These are phyloP conservation scores for Cladochytrium tenue DNA, from an alignment of 371 early-diverging fungal genomes.

Conservation along the genomic window DNA sequence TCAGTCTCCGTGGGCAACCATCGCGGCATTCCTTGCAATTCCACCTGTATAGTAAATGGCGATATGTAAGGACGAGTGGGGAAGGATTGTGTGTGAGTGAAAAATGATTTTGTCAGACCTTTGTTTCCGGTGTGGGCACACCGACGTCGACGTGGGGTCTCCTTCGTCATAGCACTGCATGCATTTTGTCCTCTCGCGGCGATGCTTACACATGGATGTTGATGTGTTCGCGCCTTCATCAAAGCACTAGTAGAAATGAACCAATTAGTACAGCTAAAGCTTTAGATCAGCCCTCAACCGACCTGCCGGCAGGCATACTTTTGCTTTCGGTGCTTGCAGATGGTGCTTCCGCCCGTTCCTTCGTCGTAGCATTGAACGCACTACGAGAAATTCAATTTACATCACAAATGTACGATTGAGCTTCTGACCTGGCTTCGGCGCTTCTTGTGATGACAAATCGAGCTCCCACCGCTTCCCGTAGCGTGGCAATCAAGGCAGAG, in stretches of 20 bases:
- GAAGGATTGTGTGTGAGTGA: neutral
- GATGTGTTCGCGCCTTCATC: neutral
- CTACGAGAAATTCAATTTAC: slow-evolving; percentile 2
- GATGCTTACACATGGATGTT: neutral
- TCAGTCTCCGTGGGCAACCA: neutral
- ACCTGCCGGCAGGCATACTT: slow-evolving; percentile 14
- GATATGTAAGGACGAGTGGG: neutral
- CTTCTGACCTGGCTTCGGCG: slow-evolving; percentile 11
- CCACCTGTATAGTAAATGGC: neutral
- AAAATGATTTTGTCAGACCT: neutral
- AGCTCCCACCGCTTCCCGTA: slow-evolving; percentile 5
- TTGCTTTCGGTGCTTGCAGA: slow-evolving; percentile 21
- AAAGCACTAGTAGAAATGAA: neutral
- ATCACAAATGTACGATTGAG: neutral
- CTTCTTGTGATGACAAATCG: slow-evolving; percentile 15
- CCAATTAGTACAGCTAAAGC: neutral
- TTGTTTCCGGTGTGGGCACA: neutral
- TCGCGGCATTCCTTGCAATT: neutral
- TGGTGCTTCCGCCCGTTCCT: slow-evolving; percentile 18
- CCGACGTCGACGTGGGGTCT: neutral
- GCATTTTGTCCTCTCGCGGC: neutral
- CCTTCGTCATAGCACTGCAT: neutral
- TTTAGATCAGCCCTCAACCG: neutral
- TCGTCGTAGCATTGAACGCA: slow-evolving; percentile 20
- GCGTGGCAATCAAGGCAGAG: slow-evolving; percentile 9